Evolutionary conservation across 2,329 filamentous ascomycete genomes (phyloP), one percentile per base, ranked within the genome.

Genomic region (Claviceps sorghi): DNA sequence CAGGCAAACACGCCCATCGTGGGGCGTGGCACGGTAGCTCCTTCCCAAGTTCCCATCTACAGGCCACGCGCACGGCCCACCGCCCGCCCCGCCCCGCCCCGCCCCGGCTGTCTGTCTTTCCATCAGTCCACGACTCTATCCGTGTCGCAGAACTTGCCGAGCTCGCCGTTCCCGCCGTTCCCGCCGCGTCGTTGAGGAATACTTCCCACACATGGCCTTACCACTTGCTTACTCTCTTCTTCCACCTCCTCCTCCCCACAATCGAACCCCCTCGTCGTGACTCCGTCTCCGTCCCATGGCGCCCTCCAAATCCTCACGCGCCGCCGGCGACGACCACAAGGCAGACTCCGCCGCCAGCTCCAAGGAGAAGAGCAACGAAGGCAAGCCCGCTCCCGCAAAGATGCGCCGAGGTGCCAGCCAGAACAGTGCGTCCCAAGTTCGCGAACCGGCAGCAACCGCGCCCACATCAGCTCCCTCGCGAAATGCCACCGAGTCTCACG

Each of bases 341-440:
- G 53, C 65, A 50, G 73, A 76, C 52, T 59, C 61, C 45, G 59
- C 63, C 53, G 60, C 61, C 53, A 47, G 60, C n/a, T 4, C 55
- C 52, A 73, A 76, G 59, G 71, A 76, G 54, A 75, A 74, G 62
- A 46, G 19, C 46, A 69, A 66, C 54, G 66, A 66, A 50, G 63
- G 63, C 52, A 68, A 69, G 17, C 65, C 70, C 51, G 61, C 70
- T 17, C 74, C 75, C 51, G 70, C 74, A 54, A 81, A 81, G 64
- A 71, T 78, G 66, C 76, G 76, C 51, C 73, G 78, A 40, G 73
- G 72, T 17, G 76, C 72, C 52, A 79, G 74, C 63, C 74, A 74
- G 52, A 70, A 70, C 13, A 75, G 73, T 43, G 69, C 72, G 19
- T 72, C 66, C 34, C 65, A 74, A 41, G 62, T 71, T 50, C 52